Evolutionary conservation across 768 basidiomycete species (phyloP).

Genomic region (Agaricus bisporus): DNA sequence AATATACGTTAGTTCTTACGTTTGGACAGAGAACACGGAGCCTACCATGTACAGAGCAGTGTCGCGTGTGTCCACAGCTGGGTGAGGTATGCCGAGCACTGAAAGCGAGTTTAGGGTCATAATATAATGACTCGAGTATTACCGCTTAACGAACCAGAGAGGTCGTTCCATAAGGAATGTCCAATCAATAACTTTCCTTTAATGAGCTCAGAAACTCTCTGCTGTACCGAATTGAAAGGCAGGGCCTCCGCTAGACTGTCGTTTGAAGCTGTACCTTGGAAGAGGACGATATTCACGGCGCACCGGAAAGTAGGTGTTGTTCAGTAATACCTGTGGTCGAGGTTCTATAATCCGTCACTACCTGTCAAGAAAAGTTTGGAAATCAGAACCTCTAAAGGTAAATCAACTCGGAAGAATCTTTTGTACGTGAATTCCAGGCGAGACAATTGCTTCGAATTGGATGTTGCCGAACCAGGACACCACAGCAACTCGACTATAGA

Average conservation of each 20-base stretch:
- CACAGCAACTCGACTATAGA: constrained; percentile 38
- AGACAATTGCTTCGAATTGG: constrained; percentile 60
- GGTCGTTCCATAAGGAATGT: constrained; percentile 75
- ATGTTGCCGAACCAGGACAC: constrained; percentile 53
- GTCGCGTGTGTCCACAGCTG: constrained; percentile 72
- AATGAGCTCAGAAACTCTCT: constrained; percentile 56
- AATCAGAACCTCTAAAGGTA: not conserved
- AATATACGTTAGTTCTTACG: not conserved
- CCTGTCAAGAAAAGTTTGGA: constrained; percentile 6
- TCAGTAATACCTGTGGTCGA: constrained; percentile 49
- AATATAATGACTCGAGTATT: constrained; percentile 7
- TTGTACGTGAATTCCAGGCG: constrained; percentile 48
- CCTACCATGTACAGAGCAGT: constrained; percentile 65
- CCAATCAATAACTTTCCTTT: constrained; percentile 70
- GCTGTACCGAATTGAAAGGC: constrained; percentile 61
- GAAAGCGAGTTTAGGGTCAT: constrained; percentile 4
- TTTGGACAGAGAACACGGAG: constrained; percentile 9
- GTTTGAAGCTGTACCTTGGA: not conserved
- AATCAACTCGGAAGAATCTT: not conserved
- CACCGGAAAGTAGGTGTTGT: constrained; percentile 34
- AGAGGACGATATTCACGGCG: constrained; percentile 11
- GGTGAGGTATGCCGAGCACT: constrained; percentile 80
- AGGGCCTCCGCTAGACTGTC: constrained; percentile 38
- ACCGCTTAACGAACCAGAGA: constrained; percentile 50
- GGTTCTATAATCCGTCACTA: constrained; percentile 72